Evolutionary conservation across 768 basidiomycete species (phyloP).

Genomic region (Mrakia frigida): DNA sequence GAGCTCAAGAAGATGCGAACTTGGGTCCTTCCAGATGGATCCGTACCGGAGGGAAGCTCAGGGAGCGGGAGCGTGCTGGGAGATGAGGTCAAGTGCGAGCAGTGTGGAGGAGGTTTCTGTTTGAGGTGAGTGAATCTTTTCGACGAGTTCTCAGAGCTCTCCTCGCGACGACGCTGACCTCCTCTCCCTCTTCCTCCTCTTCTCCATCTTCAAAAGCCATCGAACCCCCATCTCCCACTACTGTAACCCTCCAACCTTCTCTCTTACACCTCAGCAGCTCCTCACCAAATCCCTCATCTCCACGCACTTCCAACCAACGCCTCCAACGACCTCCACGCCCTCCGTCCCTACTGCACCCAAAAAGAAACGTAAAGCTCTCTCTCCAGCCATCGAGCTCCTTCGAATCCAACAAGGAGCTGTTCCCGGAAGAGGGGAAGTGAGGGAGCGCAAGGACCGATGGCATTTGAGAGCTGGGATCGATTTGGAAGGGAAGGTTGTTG

Average conservation of each 20-base stretch:
- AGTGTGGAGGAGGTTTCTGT: constrained; percentile 8
- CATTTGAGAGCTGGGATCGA: constrained; percentile 15
- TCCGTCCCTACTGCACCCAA: not conserved
- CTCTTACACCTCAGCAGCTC: not conserved
- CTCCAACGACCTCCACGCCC: not conserved
- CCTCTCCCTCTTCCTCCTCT: too few species aligned
- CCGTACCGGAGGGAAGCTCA: not conserved
- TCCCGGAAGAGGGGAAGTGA: constrained; percentile 11
- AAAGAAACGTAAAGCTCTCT: not conserved
- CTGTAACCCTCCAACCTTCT: not conserved
- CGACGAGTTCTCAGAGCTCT: too few species aligned
- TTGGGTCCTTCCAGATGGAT: not conserved
- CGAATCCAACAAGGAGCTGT: constrained; percentile 4
- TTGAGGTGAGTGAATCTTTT: not conserved
- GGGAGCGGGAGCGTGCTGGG: not conserved
- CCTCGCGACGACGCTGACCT: too few species aligned
- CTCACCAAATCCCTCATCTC: constrained; percentile 6
- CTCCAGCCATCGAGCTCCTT: constrained; percentile 19
- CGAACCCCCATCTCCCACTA: not conserved
- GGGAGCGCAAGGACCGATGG: constrained; percentile 13
- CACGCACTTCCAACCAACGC: not conserved
- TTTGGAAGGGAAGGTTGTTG: not conserved
- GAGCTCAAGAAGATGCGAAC: not conserved
- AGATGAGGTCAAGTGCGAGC: constrained; percentile 5
- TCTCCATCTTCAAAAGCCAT: not conserved